These are phyloP conservation scores for Sporisorium graminicola DNA, from an alignment of 1,284 basidiomycete genomes.

Conservation along the genomic window DNA sequence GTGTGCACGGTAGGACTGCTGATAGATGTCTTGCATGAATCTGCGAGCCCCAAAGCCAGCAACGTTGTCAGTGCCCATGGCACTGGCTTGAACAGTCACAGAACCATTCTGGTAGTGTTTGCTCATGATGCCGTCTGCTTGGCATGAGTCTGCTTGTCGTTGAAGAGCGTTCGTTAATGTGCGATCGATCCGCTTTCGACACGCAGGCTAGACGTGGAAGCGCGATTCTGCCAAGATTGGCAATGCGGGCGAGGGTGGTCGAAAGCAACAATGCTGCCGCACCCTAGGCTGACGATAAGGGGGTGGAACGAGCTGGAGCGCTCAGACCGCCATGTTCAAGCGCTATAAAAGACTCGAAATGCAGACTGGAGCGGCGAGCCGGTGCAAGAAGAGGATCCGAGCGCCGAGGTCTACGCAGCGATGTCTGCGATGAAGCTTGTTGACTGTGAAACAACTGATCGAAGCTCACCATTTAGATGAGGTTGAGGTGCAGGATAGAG, in stretches of 20 bases:
- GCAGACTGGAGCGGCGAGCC: not conserved
- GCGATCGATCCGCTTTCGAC: not conserved
- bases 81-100: not conserved
- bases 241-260: not conserved
- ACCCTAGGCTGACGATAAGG: not conserved
- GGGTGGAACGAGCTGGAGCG: not conserved
- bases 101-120: slow-evolving; percentile 11
- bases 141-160: not conserved
- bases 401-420: not conserved
- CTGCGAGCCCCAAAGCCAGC: slow-evolving; percentile 49
- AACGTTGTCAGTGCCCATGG: slow-evolving; percentile 26
- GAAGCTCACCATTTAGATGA: not conserved
- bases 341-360: not conserved
- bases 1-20: slow-evolving; percentile 8
- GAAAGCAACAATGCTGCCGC: not conserved
- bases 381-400: slow-evolving; percentile 1
- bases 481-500: not conserved
- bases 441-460: not conserved
- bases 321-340: slow-evolving; percentile 11
- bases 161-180: not conserved
- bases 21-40: slow-evolving; percentile 46
- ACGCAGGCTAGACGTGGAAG: not conserved
- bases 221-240: not conserved
- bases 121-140: slow-evolving; percentile 1
- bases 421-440: not conserved